These are phyloP conservation scores for Salix purpurea DNA, from an alignment of 345 rosid species.

Conservation along the genomic window DNA sequence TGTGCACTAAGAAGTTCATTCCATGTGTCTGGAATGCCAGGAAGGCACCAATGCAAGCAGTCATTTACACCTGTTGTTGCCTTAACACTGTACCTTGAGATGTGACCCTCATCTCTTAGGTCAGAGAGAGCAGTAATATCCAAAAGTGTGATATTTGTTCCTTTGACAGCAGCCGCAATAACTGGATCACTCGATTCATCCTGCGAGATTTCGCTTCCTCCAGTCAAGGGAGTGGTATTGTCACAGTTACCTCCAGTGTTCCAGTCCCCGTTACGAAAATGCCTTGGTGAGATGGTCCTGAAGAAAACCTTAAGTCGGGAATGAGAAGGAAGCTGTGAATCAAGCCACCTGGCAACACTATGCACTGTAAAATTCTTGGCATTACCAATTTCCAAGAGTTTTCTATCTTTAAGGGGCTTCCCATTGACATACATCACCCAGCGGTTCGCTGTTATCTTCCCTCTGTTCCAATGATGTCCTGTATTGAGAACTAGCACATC, in stretches of 20 bases:
- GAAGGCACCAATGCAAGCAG: slow-evolving; percentile 97
- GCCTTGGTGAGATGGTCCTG: slow-evolving; percentile 45
- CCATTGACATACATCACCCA: slow-evolving; percentile 55
- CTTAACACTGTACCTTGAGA: slow-evolving; percentile 40
- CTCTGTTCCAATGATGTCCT: slow-evolving; percentile 57
- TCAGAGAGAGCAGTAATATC: slow-evolving; percentile 27
- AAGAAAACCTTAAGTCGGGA: slow-evolving; percentile 39
- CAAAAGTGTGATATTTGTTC: slow-evolving; percentile 22
- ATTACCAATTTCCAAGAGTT: slow-evolving; percentile 22
- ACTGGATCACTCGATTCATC: slow-evolving; percentile 21
- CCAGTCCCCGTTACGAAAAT: slow-evolving; percentile 49
- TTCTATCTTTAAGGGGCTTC: slow-evolving; percentile 25
- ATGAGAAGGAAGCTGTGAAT: slow-evolving; percentile 33
- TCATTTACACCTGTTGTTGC: slow-evolving; percentile 46
- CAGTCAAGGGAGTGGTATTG: slow-evolving; percentile 34
- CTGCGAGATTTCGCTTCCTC: slow-evolving; percentile 37
- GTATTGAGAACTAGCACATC: slow-evolving; percentile 51
- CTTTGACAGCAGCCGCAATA: slow-evolving; percentile 15
- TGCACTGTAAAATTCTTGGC: slow-evolving; percentile 49
- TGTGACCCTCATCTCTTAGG: slow-evolving; percentile 28
- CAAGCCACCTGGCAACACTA: slow-evolving; percentile 46
- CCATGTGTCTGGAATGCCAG: slow-evolving; percentile 32
- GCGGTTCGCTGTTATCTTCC: slow-evolving; percentile 35
- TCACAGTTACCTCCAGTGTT: slow-evolving; percentile 47
- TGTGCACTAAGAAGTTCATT: slow-evolving; percentile 17